Base-by-base conservation (phyloP, 108 stramenopile genomes). In the Nitzschia palea region DNA sequence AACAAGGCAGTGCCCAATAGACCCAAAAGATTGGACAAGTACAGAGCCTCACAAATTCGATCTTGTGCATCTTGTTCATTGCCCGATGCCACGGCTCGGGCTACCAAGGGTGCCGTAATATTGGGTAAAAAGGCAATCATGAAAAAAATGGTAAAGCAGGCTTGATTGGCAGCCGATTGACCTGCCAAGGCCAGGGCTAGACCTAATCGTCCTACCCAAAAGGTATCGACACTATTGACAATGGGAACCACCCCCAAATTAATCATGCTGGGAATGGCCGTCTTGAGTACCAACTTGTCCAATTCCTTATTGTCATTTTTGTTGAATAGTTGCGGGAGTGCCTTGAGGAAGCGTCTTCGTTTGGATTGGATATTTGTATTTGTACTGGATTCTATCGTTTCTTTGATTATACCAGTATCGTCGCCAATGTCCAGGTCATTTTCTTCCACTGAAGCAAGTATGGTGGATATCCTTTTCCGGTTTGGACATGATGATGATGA, bases 121-220 rank as follows among this genome's bases (percentile, higher is more conserved):
- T 82, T 89, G 6, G 93, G 93, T 35, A 94, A 50, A 56, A 88
- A 90, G 1, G 86, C 75, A 36, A 86, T 80, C 30, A 91, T 33
- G 55, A 89, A 94, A 63, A 79, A 94, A 0, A 88, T 26, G 4
- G 86, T 83, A 68, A 83, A 86, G 68, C 87, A 87, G 42, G 85
- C 86, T 65, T 88, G 84, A 72, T 91, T 94, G 34, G 93, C 89
- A 0, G 93, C 93, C n/a, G 80, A 70, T 62, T 89, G 87, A 3
- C 86, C 93, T 33, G 93, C 89, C 55, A 94, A 47, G 3, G 88
- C 84, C 32, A 94, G 51, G 5, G 88, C 87, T 48, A 60, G 32
- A 4, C 83, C 79, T 52, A 94, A 62, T 26, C 77, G 73, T n/a
- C 89, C 89, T 20, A 91, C 89, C 80, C 86, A 94, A 63, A 86